phyloP scores from a whole-genome alignment of 148 eudicot genomes.

The Persicaria tinctoria region DNA sequence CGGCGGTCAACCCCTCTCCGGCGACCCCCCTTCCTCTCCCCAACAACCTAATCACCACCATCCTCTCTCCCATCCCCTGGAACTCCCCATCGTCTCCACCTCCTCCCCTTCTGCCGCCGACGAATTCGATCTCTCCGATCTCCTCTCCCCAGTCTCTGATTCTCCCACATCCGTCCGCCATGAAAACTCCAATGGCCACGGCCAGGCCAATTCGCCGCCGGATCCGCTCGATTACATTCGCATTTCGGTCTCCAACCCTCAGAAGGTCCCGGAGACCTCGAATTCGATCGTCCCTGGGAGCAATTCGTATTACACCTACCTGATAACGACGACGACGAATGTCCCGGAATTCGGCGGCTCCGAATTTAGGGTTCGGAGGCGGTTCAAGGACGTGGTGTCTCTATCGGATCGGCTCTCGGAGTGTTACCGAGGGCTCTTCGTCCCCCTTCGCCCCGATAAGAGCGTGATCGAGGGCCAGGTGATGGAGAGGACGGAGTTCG shows the following conservation, averaged over 20 bases:
- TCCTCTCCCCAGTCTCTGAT: slow-evolving; percentile 4
- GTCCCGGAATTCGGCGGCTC: background rate
- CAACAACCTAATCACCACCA: background rate
- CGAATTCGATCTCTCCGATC: slow-evolving; percentile 9
- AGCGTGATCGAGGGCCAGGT: slow-evolving; percentile 13
- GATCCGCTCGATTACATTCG: slow-evolving; percentile 11
- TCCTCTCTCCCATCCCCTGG: slow-evolving; percentile 8
- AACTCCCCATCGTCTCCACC: slow-evolving; percentile 2
- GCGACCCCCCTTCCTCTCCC: background rate
- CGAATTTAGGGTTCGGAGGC: slow-evolving; percentile 12
- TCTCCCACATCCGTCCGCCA: background rate
- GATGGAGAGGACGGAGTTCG: slow-evolving; percentile 15
- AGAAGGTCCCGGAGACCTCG: slow-evolving; percentile 11
- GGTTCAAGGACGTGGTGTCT: slow-evolving; percentile 11
- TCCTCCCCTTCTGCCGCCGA: slow-evolving; percentile 5
- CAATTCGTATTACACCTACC: slow-evolving; percentile 12
- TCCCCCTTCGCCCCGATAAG: slow-evolving; percentile 11
- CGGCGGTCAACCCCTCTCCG: slow-evolving; percentile 7
- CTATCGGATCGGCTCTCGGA: slow-evolving; percentile 10
- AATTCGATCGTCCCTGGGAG: slow-evolving; percentile 13
- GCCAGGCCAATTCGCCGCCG: background rate
- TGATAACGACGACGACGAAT: slow-evolving; percentile 10
- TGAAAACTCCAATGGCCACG: background rate
- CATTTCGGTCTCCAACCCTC: slow-evolving; percentile 12
- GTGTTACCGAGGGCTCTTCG: slow-evolving; percentile 10